Evolutionary conservation across 805 yeast genomes (phyloP).

Genomic region (Jamesozyma lodderae): DNA sequence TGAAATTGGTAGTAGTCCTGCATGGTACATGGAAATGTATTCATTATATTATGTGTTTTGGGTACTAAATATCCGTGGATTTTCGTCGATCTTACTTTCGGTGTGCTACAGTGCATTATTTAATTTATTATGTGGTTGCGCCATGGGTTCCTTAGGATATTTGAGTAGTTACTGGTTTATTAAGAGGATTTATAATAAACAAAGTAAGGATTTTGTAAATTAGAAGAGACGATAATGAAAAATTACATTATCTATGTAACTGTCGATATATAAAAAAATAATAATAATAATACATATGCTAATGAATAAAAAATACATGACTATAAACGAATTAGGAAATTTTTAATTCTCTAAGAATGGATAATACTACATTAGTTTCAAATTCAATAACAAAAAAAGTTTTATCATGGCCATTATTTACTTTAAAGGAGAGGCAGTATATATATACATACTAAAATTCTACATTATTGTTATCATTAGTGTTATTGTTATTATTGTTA

Average conservation of each 20-base stretch:
- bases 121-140: conserved; percentile 52
- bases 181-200: conserved; percentile 26
- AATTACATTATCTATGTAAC: too few relatives aligned
- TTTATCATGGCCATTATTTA: too few relatives aligned
- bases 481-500: conserved; percentile 2
- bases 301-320: too few relatives aligned
- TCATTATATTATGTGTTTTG: conserved; percentile 56
- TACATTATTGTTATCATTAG: conserved; percentile 4
- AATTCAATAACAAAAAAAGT: too few relatives aligned
- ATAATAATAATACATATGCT: too few relatives aligned
- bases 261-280: too few relatives aligned
- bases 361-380: too few relatives aligned
- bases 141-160: conserved; percentile 70
- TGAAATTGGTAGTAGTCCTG: conserved; percentile 59
- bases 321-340: too few relatives aligned
- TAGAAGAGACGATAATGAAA: too few relatives aligned
- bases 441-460: conserved; percentile 10
- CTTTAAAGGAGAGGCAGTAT: too few relatives aligned
- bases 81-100: conserved; percentile 58
- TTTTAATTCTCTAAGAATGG: too few relatives aligned
- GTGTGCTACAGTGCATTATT: conserved; percentile 63
- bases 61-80: conserved; percentile 53
- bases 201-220: too few relatives aligned
- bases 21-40: conserved; percentile 60
- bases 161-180: conserved; percentile 60